Percentiles rank a stretch among this genome's conserved stretches.
phyloP scores from a whole-genome alignment of 108 stramenopile species.

The Schizochytrium sp. region DNA sequence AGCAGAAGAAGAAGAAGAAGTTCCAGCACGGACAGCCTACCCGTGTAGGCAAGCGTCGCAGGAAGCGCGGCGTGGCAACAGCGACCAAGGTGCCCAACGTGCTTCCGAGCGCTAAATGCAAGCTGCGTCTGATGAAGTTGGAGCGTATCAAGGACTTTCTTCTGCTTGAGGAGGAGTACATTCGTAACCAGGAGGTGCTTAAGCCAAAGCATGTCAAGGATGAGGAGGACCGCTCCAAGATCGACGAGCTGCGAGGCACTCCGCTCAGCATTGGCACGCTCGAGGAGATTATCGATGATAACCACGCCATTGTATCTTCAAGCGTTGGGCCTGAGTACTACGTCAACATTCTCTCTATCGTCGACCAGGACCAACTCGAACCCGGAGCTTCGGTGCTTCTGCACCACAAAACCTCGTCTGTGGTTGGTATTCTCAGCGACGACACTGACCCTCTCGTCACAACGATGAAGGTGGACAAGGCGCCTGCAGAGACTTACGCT shows the following conservation, averaged over 20 bases:
- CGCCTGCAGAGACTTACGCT: slow-evolving; percentile 96
- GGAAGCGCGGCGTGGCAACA: slow-evolving; percentile 57
- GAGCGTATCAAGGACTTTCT: slow-evolving; percentile 99
- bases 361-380: slow-evolving; percentile 98
- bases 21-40: slow-evolving; percentile 53
- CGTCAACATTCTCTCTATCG: slow-evolving; percentile 94
- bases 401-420: slow-evolving; percentile 97
- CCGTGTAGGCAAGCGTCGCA: slow-evolving; percentile 31
- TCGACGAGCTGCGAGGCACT: slow-evolving; percentile 97
- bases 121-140: slow-evolving; percentile 93
- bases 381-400: slow-evolving; percentile 95
- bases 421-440: slow-evolving; percentile 96
- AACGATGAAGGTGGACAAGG: slow-evolving; percentile 99
- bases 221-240: slow-evolving; percentile 90
- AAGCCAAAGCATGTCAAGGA: slow-evolving; percentile 96
- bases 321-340: slow-evolving; percentile 98
- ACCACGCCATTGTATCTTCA: slow-evolving; percentile 96
- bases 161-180: slow-evolving; percentile 98
- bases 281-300: slow-evolving; percentile 99
- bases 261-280: slow-evolving; percentile 94
- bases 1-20: slow-evolving; percentile 62
- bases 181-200: slow-evolving; percentile 98
- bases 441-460: slow-evolving; percentile 97
- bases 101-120: slow-evolving; percentile 94
- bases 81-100: slow-evolving; percentile 71